Percentiles rank a stretch among this genome's conserved stretches.
phyloP scores from a whole-genome alignment of 768 basidiomycete species.

The button mushroom (Agaricus bisporus) region DNA sequence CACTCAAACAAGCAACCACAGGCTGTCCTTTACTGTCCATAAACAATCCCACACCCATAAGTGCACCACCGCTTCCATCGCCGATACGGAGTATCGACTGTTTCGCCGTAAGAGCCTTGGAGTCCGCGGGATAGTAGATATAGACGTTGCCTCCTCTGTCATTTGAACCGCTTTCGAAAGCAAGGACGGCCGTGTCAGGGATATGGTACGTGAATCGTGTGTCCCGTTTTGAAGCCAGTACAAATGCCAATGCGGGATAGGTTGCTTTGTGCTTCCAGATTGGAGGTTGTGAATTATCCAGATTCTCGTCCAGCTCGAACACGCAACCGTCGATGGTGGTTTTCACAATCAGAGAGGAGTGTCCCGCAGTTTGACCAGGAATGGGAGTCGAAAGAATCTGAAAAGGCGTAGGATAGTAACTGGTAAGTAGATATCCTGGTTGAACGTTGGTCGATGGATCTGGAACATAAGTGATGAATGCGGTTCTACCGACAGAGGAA shows the following conservation, averaged over 20 bases:
- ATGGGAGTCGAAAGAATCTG: slow-evolving; percentile 66
- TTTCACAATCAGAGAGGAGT: slow-evolving; percentile 54
- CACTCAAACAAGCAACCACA: slow-evolving; percentile 67
- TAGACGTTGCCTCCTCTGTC: slow-evolving; percentile 80
- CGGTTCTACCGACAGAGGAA: slow-evolving; percentile 58
- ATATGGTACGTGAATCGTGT: slow-evolving; percentile 82
- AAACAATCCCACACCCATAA: slow-evolving; percentile 69
- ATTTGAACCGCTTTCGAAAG: slow-evolving; percentile 74
- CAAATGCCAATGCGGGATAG: slow-evolving; percentile 86
- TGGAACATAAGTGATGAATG: slow-evolving; percentile 62
- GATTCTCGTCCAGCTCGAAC: slow-evolving; percentile 38
- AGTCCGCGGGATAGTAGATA: slow-evolving; percentile 60
- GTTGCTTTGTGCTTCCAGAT: slow-evolving; percentile 77
- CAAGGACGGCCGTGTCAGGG: slow-evolving; percentile 50
- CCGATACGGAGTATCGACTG: slow-evolving; percentile 79
- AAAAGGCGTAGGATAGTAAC: slow-evolving; percentile 28
- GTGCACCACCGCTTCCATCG: slow-evolving; percentile 61
- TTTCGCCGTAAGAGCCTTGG: slow-evolving; percentile 58
- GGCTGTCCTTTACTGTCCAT: slow-evolving; percentile 23
- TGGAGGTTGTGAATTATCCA: slow-evolving; percentile 16
- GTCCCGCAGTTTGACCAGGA: slow-evolving; percentile 39
- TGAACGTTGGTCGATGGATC: slow-evolving; percentile 9
- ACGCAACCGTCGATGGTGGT: slow-evolving; percentile 68
- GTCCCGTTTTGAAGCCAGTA: slow-evolving; percentile 89
- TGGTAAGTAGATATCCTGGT: slow-evolving; percentile 1